A percentile compares a stretch with the other conserved stretches of the same genome.
Evolutionary conservation across 495 filamentous ascomycete species (phyloP).

Genomic region (Trichoderma orchidacearum): DNA sequence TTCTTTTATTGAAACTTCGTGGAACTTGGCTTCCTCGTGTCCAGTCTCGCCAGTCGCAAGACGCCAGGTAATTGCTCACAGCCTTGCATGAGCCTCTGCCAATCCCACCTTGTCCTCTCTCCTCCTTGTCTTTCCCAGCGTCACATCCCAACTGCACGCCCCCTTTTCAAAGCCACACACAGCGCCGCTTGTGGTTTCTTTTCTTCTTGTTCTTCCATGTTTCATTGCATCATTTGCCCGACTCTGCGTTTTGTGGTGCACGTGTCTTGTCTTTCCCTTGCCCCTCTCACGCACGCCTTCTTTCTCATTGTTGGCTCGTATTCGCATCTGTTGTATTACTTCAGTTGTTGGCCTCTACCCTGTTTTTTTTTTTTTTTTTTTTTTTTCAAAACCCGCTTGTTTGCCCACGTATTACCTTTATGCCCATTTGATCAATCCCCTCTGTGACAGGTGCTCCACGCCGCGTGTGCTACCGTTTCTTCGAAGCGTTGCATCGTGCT

Average conservation of each 20-base stretch:
- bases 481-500: slow-evolving; percentile 1
- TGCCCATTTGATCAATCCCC: slow-evolving; percentile 1
- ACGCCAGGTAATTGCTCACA: background rate
- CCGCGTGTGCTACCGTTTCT: background rate
- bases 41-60: background rate
- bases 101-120: background rate
- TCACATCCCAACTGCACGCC: background rate
- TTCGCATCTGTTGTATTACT: background rate
- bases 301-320: background rate
- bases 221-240: background rate
- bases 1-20: background rate
- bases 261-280: background rate
- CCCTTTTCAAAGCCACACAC: background rate
- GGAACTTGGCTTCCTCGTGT: background rate
- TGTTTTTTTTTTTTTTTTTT: background rate
- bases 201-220: background rate
- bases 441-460: too few species aligned
- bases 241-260: background rate
- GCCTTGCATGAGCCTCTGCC: background rate
- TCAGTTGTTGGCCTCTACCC: background rate
- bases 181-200: background rate
- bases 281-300: background rate
- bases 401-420: background rate
- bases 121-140: background rate
- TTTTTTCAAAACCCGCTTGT: background rate